Base-by-base conservation (phyloP, 2,329 filamentous ascomycete genomes). In the Nigrograna mackinnonii region DNA sequence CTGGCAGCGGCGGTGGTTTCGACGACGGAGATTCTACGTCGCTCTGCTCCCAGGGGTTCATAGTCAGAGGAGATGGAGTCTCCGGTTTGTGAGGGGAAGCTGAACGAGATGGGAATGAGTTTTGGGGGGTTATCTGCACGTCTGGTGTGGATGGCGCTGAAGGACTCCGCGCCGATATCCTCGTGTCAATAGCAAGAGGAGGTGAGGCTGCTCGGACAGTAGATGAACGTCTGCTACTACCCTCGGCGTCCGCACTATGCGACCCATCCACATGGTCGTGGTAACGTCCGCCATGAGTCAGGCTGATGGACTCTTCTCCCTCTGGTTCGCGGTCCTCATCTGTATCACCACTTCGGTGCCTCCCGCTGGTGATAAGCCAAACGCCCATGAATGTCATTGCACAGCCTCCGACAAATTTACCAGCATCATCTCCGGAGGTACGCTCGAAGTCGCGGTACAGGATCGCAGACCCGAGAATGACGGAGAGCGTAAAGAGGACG, bases 401-500 rank as follows among this genome's bases (percentile, higher is more conserved):
- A 69, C 94, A 99, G 26, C 94, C 94, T 17, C 89, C 89, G 11
- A 96, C 73, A 61, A 99, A 99, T 58, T 96, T 95, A 43, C 76
- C 73, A 2, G 89, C 88, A 58, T 89, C 87, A 35, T 84, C 78
- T 21, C 78, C 71, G 0, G 84, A 87, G 6, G 89, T 88, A 31
- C 87, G 85, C 67, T 97, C 89, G 60, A 99, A 99, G 67, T 99
- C 94, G 37, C 92, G 85, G 65, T 97, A 99, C 5, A 99, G 73
- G 6, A 99, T 79, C 1, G 92, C 92, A 58, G 91, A 96, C 43
- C 94, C 94, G 38, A 96, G 79, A 55, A 99, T 97, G 49, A 97
- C 94, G 5, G 89, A 95, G 6, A 99, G 78, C 0, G 94, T 99
- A 67, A 99, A 99, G 50, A 95, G 82, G 37, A 99, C 94, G 58